These are phyloP conservation scores for Stipa capillata DNA, from an alignment of 176 grass and related monocot species.

Conservation along the genomic window DNA sequence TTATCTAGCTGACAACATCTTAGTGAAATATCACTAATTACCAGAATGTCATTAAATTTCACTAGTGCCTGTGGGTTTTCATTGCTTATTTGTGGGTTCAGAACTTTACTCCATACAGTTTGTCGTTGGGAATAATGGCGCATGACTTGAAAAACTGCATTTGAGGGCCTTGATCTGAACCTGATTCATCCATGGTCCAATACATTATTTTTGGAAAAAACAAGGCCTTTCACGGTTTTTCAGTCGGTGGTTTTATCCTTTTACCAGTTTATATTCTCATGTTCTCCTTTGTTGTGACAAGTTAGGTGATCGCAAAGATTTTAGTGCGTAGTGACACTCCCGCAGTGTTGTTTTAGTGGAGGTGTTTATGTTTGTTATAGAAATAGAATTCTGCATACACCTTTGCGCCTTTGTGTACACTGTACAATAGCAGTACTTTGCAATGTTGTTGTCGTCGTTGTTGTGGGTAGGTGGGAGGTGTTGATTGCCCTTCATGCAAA, in stretches of 20 bases:
- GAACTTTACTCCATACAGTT: background rate
- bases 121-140: background rate
- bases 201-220: background rate
- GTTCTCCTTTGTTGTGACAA: background rate
- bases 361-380: background rate
- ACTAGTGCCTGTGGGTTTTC: background rate
- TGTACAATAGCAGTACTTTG: background rate
- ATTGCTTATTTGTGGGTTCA: background rate
- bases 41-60: background rate
- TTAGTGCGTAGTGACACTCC: background rate
- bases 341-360: background rate
- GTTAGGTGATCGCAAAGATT: background rate
- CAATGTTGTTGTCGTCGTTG: background rate
- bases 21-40: background rate
- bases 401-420: background rate
- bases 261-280: background rate
- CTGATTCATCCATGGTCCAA: background rate
- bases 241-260: background rate
- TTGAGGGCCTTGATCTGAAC: background rate
- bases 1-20: background rate
- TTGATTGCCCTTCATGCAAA: constrained; percentile 3
- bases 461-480: background rate
- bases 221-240: background rate
- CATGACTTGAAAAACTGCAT: background rate
- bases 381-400: background rate